Evolutionary conservation across 2,329 filamentous ascomycete species (phyloP).

Genomic region (Fusarium foetens): DNA sequence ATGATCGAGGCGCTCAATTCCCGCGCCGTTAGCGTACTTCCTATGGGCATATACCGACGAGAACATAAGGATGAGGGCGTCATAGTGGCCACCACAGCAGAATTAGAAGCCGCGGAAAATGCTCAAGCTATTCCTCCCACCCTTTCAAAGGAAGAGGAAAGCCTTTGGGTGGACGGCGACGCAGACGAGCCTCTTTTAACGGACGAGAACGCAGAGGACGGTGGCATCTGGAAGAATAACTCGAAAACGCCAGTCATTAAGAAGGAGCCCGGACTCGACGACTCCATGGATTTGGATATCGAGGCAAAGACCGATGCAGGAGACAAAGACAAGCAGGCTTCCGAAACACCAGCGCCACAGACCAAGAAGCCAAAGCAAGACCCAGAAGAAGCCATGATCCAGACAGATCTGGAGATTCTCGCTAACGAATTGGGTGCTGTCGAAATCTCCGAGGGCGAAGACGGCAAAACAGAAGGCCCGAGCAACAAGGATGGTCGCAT

Average conservation of each 20-base stretch:
- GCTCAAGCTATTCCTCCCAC: slow-evolving; percentile 43
- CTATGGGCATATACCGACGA: slow-evolving; percentile 66
- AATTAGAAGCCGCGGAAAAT: slow-evolving; percentile 65
- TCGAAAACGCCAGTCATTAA: slow-evolving; percentile 54
- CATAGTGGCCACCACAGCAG: slow-evolving; percentile 65
- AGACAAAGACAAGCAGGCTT: slow-evolving; percentile 39
- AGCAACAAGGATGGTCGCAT: slow-evolving; percentile 64
- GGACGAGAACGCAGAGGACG: slow-evolving; percentile 49
- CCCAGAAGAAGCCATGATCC: slow-evolving; percentile 52
- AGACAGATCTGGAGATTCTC: slow-evolving; percentile 55
- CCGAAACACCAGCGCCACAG: slow-evolving; percentile 37
- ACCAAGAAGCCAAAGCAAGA: slow-evolving; percentile 49
- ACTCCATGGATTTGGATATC: slow-evolving; percentile 55
- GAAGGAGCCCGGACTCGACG: slow-evolving; percentile 56
- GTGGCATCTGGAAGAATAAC: slow-evolving; percentile 58
- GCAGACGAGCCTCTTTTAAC: slow-evolving; percentile 41
- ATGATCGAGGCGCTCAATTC: slow-evolving; percentile 51
- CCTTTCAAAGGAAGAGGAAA: slow-evolving; percentile 54
- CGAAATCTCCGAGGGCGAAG: slow-evolving; percentile 44
- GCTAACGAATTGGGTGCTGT: slow-evolving; percentile 56
- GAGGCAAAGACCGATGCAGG: slow-evolving; percentile 40
- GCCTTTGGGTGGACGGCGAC: slow-evolving; percentile 57
- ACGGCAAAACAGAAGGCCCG: slow-evolving; percentile 43
- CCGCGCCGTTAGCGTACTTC: slow-evolving; percentile 53
- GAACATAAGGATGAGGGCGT: slow-evolving; percentile 65